Evolutionary conservation across 331 rosid species (phyloP), one percentile per base, ranked within the genome.

Genomic region (Prunus yedoensis): DNA sequence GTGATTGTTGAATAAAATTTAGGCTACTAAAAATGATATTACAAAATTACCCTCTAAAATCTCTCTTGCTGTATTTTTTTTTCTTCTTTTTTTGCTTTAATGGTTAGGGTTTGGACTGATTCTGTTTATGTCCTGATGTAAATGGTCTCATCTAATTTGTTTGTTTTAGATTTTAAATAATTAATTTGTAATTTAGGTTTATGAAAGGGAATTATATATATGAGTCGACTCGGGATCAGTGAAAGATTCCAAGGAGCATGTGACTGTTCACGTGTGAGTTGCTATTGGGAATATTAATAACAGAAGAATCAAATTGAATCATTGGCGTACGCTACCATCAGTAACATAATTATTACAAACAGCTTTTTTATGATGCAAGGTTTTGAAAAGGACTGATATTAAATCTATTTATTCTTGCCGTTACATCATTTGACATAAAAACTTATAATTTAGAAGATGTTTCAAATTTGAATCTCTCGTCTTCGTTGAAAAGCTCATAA

Each of bases 181-280:
- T 10, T 23, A 59, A 59, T 59, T 8, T 20, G 59, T 0, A 18
- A 53, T 53, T 18, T 38, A 1, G 59, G 25, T 20, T 53, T 3
- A 11, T 10, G 20, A 53, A 53, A 53, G 20, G 7, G 21, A 25
- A 5, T 10, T 56, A 57, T 21, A 11, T 13, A 10, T 57, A 25
- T 58, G 23, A 43, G 30, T 46, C 12, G 23, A 43, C n/a, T 74
- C 7, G 79, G 83, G 83, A 80, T 74, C 27, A 28, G 79, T 4
- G 79, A 32, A 57, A 35, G 71, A 74, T 74, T 59, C 43, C 4
- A 4, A 66, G 38, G 27, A 67, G 16, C 79, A 80, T 52, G 67
- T 74, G 83, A 41, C 7, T 25, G n/a, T 21, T 74, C 83, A 80
- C 80, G 73, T 68, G 83, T 57, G 82, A 13, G 5, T 68, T 20